Percentiles rank a stretch among this genome's conserved stretches.
Conservation (phyloP, 306 rosid genomes). For the Inga laurina region DNA sequence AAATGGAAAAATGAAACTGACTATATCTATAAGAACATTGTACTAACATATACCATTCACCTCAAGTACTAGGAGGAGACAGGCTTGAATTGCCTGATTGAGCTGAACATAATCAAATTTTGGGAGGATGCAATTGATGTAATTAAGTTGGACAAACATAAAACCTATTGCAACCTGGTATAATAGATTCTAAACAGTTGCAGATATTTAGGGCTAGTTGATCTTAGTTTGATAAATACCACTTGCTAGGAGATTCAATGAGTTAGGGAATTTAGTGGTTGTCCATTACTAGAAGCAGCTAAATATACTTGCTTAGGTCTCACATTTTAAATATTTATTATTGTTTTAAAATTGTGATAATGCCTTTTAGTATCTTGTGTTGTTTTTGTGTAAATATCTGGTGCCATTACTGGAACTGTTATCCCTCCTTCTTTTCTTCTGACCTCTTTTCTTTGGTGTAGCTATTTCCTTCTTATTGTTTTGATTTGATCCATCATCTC, state of each 20-base stretch:
- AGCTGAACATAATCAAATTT: not conserved
- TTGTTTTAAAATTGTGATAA: not conserved
- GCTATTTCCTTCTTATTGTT: not conserved
- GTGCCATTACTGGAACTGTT: slow-evolving; percentile 1
- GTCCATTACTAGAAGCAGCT: not conserved
- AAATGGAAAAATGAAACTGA: slow-evolving; percentile 27
- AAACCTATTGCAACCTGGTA: not conserved
- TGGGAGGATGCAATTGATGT: not conserved
- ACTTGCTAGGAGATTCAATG: not conserved
- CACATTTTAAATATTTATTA: not conserved
- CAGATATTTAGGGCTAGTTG: not conserved
- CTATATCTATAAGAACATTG: not conserved
- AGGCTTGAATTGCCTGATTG: not conserved
- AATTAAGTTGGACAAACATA: not conserved
- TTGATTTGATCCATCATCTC: not conserved
- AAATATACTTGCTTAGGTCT: slow-evolving; percentile 12
- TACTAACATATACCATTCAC: not conserved
- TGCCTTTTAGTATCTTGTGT: not conserved
- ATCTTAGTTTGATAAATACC: not conserved
- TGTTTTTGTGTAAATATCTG: slow-evolving; percentile 5
- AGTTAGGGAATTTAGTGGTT: not conserved
- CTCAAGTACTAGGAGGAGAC: not conserved
- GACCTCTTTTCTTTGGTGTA: not conserved
- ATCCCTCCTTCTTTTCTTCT: slow-evolving; percentile 11
- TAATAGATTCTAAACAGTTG: not conserved